Evolutionary conservation across 768 basidiomycete species (phyloP).

Genomic region (Pleurotus djamor): DNA sequence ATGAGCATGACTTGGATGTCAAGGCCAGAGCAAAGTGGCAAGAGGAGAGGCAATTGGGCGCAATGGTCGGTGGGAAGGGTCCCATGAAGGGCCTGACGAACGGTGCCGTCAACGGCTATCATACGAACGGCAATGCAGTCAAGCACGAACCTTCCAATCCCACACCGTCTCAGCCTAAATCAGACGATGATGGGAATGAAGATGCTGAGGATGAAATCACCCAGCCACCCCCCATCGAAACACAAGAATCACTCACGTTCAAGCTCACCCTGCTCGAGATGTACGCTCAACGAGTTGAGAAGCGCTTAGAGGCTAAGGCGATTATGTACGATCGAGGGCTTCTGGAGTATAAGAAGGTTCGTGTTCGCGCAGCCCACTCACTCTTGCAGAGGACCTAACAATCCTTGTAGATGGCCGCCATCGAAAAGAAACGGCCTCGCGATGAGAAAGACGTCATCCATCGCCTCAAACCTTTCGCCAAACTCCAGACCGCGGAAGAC

Average conservation of each 20-base stretch:
- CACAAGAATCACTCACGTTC: conserved; percentile 77
- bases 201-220: conserved; percentile 55
- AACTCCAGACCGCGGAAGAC: conserved; percentile 88
- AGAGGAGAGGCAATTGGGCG: conserved; percentile 34
- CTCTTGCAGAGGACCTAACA: neutral
- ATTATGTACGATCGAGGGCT: conserved; percentile 91
- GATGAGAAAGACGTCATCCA: conserved; percentile 92
- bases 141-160: conserved; percentile 22
- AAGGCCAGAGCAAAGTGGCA: conserved; percentile 51
- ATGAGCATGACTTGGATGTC: conserved; percentile 76
- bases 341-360: conserved; percentile 91
- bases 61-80: conserved; percentile 29
- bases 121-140: too few relatives aligned
- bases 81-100: conserved; percentile 39
- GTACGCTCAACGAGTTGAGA: conserved; percentile 87
- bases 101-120: conserved; percentile 43
- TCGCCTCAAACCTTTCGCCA: conserved; percentile 87
- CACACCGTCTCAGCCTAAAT: conserved; percentile 21
- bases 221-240: conserved; percentile 80
- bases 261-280: conserved; percentile 89
- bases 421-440: conserved; percentile 86
- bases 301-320: conserved; percentile 80
- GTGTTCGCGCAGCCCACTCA: neutral
- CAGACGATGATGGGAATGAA: conserved; percentile 46
- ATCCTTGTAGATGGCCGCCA: conserved; percentile 72